These are phyloP conservation scores for Penicillium turbatum DNA, from an alignment of 495 filamentous ascomycete species.

Conservation along the genomic window DNA sequence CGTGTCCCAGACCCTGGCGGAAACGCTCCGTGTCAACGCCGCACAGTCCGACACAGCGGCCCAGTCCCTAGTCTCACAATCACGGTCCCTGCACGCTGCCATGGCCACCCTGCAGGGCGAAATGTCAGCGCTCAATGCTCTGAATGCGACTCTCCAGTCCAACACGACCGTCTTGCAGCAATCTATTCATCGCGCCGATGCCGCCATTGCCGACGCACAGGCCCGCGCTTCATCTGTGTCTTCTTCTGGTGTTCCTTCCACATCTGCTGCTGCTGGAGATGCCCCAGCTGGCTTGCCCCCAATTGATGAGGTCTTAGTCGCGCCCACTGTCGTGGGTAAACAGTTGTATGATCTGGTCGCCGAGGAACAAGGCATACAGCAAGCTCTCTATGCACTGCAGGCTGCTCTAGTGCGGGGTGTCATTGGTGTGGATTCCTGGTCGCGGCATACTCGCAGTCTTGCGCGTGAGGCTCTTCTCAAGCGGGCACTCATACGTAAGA, in stretches of 20 bases:
- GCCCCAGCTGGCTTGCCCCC: conserved; percentile 48
- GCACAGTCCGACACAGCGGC: conserved; percentile 65
- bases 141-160: conserved; percentile 63
- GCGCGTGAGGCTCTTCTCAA: conserved; percentile 89
- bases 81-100: conserved; percentile 65
- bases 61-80: conserved; percentile 72
- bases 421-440: conserved; percentile 76
- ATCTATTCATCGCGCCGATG: conserved; percentile 72
- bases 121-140: conserved; percentile 59
- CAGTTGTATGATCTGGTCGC: conserved; percentile 86
- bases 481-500: conserved; percentile 85
- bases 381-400: conserved; percentile 81
- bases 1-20: conserved; percentile 62
- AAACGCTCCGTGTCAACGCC: conserved; percentile 60
- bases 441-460: conserved; percentile 72
- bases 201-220: conserved; percentile 64
- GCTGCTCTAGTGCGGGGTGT: conserved; percentile 76
- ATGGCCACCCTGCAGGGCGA: conserved; percentile 65
- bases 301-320: conserved; percentile 89
- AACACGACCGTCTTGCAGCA: conserved; percentile 77
- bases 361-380: conserved; percentile 78
- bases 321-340: conserved; percentile 84
- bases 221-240: conserved; percentile 38
- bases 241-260: conserved; percentile 23
- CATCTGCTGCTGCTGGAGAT: conserved; percentile 12